Conservation (phyloP, 371 early-diverging fungal species). For the Haplosporangium sp. region DNA sequence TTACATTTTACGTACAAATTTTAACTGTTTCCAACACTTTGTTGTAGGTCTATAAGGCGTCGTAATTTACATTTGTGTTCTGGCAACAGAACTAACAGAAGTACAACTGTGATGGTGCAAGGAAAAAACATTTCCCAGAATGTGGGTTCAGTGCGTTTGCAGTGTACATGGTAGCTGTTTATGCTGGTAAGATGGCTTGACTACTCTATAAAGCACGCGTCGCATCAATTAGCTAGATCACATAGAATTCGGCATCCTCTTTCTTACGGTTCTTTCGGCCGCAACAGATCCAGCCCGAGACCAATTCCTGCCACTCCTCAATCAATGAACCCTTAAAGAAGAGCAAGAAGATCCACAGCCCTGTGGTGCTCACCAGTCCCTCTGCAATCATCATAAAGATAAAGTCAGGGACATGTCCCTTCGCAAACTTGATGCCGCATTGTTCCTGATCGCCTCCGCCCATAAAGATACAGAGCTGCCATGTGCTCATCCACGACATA, state of each 20-base stretch:
- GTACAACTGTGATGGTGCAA: no score
- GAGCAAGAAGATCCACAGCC: conserved; percentile 37
- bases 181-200: no score
- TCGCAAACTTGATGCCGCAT: conserved; percentile 23
- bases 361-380: conserved; percentile 23
- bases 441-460: conserved; percentile 19
- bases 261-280: conserved; percentile 9
- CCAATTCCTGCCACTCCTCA: conserved; percentile 26
- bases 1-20: no score
- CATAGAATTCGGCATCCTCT: conserved; percentile 35
- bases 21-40: no score
- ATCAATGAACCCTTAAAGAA: conserved; percentile 33
- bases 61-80: no score
- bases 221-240: conserved; percentile 5
- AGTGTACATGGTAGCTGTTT: no score
- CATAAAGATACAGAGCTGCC: conserved; percentile 32
- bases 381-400: conserved; percentile 41
- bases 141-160: no score
- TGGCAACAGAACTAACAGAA: no score
- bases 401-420: conserved; percentile 23
- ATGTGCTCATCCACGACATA: conserved; percentile 29
- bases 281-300: conserved; percentile 32
- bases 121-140: no score
- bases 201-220: no score
- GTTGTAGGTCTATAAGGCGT: not conserved